These are phyloP conservation scores for Apiotrichum gracile DNA, from an alignment of 1,284 basidiomycete genomes.

Conservation along the genomic window DNA sequence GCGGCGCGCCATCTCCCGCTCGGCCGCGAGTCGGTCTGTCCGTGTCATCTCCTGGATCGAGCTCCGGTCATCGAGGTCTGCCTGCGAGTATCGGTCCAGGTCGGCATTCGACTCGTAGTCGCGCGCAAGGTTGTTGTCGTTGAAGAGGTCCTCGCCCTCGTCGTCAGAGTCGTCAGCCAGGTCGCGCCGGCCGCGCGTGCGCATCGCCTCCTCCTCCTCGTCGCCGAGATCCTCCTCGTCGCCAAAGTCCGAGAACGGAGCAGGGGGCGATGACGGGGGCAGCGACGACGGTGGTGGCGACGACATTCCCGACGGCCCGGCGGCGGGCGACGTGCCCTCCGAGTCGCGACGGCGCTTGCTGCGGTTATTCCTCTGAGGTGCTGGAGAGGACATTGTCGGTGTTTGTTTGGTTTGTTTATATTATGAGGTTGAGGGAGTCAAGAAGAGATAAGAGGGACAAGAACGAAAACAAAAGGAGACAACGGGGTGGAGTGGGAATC, in stretches of 20 bases:
- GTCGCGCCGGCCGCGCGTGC: conserved; percentile 49
- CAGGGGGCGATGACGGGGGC: conserved; percentile 62
- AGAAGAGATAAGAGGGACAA: too few relatives aligned
- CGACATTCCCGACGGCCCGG: conserved; percentile 34
- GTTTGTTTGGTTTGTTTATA: not conserved
- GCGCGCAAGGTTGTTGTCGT: conserved; percentile 72
- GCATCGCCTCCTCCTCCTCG: conserved; percentile 59
- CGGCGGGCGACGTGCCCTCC: conserved; percentile 3
- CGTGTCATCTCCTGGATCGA: conserved; percentile 68
- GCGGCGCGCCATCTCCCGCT: conserved; percentile 78
- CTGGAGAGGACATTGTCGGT: not conserved
- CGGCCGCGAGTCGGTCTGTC: conserved; percentile 73
- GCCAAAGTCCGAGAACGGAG: conserved; percentile 79
- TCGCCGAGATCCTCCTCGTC: conserved; percentile 73
- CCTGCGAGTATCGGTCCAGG: conserved; percentile 82
- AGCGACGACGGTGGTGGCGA: conserved; percentile 43
- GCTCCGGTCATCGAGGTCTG: conserved; percentile 78
- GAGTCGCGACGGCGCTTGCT: conserved; percentile 9
- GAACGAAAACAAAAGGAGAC: too few relatives aligned
- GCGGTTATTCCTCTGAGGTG: conserved; percentile 1
- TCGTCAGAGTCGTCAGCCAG: conserved; percentile 58
- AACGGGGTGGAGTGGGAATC: too few relatives aligned
- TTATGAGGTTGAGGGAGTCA: too few relatives aligned
- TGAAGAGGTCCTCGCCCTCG: conserved; percentile 86
- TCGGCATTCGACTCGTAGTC: conserved; percentile 80